Percentiles rank a stretch among this genome's conserved stretches.
These are phyloP conservation scores for Termitomyces titanicus DNA, from an alignment of 768 basidiomycete genomes.

Conservation along the genomic window DNA sequence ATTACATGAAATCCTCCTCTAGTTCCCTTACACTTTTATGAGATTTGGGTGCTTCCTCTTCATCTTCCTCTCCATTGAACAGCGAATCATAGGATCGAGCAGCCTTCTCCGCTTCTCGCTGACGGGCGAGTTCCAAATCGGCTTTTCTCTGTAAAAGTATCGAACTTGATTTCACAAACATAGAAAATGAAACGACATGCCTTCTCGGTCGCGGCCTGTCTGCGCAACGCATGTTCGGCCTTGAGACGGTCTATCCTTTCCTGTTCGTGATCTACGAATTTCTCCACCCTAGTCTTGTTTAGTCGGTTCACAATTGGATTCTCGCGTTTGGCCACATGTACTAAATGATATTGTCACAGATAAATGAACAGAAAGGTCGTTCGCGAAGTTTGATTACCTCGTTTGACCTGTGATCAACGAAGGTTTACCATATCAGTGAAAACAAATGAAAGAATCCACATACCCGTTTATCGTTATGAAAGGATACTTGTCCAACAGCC, in stretches of 20 bases:
- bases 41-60: constrained; percentile 37
- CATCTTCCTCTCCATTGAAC: constrained; percentile 65
- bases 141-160: constrained; percentile 59
- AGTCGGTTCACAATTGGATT: constrained; percentile 89
- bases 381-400: constrained; percentile 41
- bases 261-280: constrained; percentile 85
- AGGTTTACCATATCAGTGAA: background rate
- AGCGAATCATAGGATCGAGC: constrained; percentile 84
- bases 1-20: constrained; percentile 88
- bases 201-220: constrained; percentile 62
- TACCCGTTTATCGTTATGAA: constrained; percentile 87
- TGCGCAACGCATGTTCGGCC: constrained; percentile 61
- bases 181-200: constrained; percentile 32
- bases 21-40: constrained; percentile 67
- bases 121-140: constrained; percentile 69
- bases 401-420: constrained; percentile 58
- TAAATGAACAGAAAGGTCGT: background rate
- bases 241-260: constrained; percentile 83
- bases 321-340: constrained; percentile 76
- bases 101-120: constrained; percentile 83
- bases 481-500: constrained; percentile 95
- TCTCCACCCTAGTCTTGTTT: constrained; percentile 89
- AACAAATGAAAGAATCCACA: constrained; percentile 10
- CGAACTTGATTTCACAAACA: background rate
- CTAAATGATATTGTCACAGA: constrained; percentile 31